phyloP scores from a whole-genome alignment of 1,284 basidiomycete genomes.

The Phellinidium pouzarii region DNA sequence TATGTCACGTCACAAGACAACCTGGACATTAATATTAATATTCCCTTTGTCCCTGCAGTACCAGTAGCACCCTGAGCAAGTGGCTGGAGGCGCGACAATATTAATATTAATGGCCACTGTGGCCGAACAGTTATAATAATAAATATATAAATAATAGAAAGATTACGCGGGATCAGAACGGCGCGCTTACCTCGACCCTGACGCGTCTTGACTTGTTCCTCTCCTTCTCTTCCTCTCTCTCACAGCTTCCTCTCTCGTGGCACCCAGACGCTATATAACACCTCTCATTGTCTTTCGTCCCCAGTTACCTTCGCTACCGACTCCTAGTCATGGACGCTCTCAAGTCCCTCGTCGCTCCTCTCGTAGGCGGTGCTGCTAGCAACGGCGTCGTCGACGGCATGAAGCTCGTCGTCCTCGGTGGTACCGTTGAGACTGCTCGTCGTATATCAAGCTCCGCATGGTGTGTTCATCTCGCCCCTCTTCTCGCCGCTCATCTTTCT shows the following conservation, averaged over 20 bases:
- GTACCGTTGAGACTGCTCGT: slow-evolving; percentile 77
- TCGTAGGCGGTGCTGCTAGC: slow-evolving; percentile 65
- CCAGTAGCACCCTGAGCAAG: no score
- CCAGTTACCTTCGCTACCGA: not conserved
- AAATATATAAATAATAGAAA: no score
- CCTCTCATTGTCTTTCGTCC: not conserved
- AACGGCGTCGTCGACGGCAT: slow-evolving; percentile 76
- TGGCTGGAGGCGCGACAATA: no score
- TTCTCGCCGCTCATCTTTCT: slow-evolving; percentile 4
- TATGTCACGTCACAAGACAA: no score
- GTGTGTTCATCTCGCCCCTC: slow-evolving; percentile 35
- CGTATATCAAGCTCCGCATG: slow-evolving; percentile 74
- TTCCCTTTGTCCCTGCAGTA: no score
- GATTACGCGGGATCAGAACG: not conserved
- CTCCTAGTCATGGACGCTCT: slow-evolving; percentile 57
- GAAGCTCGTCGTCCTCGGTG: slow-evolving; percentile 79
- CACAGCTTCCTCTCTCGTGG: not conserved
- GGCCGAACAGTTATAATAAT: no score
- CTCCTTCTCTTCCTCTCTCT: not conserved
- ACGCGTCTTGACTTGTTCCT: not conserved
- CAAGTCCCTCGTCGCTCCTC: slow-evolving; percentile 74
- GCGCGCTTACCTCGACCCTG: not conserved
- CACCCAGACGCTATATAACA: not conserved
- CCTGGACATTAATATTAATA: no score
- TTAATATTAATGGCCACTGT: no score